Base-by-base conservation (phyloP, 106 monocot species). In the Alisma plantagoaquatica region DNA sequence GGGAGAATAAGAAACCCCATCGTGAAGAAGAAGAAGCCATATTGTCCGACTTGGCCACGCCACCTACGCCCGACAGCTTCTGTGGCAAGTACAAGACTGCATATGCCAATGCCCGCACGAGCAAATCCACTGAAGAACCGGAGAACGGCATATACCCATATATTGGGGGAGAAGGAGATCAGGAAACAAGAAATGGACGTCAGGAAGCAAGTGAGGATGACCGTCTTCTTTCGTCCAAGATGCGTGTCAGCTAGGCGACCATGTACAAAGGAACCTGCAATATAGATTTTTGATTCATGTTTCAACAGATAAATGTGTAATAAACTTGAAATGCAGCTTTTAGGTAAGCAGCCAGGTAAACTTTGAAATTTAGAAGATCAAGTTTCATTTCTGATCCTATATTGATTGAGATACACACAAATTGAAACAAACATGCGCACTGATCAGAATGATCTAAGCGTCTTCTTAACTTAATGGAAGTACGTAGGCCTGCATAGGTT, bases 1-100 rank as follows among this genome's bases (percentile, higher is more conserved):
- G 89, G 89, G 10, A 89, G 70, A 27, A 73, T 73, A 42, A 89
- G 79, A 64, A 89, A 89, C 7, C 89, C 89, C 4, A 77, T 10
- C 43, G 83, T 79, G 79, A 83, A 89, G 70, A 83, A 83, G 70
- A 89, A 79, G 79, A 89, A 83, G 43, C 79, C 79, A 42, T 70
- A 83, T 28, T 83, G 75, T 15, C 89, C 83, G 17, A 88, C 83
- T 17, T 75, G 75, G 33, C 83, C 79, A 3, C 89, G 72, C 83
- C 89, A 89, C 20, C 65, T 72, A 2, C 79, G 53, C n/a, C 83
- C 83, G 9, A 89, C 89, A 27, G 46, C 54, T 49, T 89, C 89
- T 4, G 89, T 73, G 29, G 89, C 56, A 53, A 89, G 89, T 17
- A 89, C 83, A 31, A 89, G 60, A 70, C 79, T 76, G 68, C 83